phyloP scores from a whole-genome alignment of 2,329 filamentous ascomycete genomes.

The Sporothrix inflata region DNA sequence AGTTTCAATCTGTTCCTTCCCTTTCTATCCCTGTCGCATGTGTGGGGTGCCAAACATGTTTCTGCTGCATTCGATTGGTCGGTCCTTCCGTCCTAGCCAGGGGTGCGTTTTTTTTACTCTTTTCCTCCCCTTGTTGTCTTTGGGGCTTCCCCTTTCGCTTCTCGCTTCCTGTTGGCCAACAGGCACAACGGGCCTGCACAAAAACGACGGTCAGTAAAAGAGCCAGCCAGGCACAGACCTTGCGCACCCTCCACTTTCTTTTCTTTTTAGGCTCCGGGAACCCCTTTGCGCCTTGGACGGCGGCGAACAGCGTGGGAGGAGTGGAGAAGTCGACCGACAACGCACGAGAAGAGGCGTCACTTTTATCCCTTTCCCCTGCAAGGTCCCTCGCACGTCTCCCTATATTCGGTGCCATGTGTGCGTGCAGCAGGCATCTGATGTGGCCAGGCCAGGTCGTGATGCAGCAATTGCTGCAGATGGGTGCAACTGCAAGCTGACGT shows the following conservation, averaged over 20 bases:
- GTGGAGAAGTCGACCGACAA: slow-evolving; percentile 23
- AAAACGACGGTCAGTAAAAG: background rate
- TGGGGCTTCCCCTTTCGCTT: slow-evolving; percentile 1
- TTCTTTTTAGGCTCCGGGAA: slow-evolving; percentile 18
- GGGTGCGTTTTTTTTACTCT: slow-evolving; percentile 19
- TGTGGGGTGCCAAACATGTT: slow-evolving; percentile 14
- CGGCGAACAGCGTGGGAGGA: slow-evolving; percentile 8
- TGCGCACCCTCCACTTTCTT: background rate
- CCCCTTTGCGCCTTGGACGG: slow-evolving; percentile 15
- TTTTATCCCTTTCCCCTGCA: slow-evolving; percentile 24
- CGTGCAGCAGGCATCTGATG: background rate
- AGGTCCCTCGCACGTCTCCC: slow-evolving; percentile 17
- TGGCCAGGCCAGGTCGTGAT: background rate
- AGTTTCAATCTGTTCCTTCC: slow-evolving; percentile 24
- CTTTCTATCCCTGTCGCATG: background rate
- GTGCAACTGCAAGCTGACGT: slow-evolving; percentile 22
- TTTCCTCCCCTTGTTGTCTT: background rate
- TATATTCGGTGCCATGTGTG: slow-evolving; percentile 17
- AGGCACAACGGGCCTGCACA: background rate
- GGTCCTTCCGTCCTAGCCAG: slow-evolving; percentile 14
- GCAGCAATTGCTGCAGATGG: slow-evolving; percentile 1
- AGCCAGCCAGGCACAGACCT: slow-evolving; percentile 9
- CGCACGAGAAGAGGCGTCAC: slow-evolving; percentile 17
- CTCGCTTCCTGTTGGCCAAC: slow-evolving; percentile 14
- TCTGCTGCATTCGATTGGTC: slow-evolving; percentile 11